Percentiles rank a stretch among this genome's conserved stretches.
Conservation (phyloP, 1,139 yeast genomes). For the Citeromyces hawaiiensis region DNA sequence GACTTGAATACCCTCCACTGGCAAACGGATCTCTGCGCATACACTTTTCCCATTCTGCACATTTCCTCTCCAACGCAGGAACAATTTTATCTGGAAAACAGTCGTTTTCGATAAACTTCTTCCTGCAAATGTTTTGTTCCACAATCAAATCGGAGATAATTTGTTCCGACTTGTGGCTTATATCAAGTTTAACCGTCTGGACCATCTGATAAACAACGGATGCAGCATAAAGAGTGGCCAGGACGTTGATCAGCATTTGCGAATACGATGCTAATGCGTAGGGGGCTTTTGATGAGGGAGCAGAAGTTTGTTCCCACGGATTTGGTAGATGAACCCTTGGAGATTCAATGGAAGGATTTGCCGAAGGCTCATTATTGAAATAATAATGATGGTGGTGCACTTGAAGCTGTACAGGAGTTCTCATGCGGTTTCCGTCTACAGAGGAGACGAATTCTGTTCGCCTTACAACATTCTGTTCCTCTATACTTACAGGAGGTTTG, state of each 20-base stretch:
- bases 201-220: constrained; percentile 29
- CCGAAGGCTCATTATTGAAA: not conserved
- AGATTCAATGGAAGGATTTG: not conserved
- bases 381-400: constrained; percentile 35
- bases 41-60: constrained; percentile 50
- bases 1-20: constrained; percentile 19
- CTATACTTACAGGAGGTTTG: too few relatives aligned
- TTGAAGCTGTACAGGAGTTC: constrained; percentile 16
- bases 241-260: constrained; percentile 34
- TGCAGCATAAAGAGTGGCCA: constrained; percentile 27
- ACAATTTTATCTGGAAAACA: constrained; percentile 45
- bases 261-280: constrained; percentile 45
- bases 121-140: constrained; percentile 33
- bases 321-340: constrained; percentile 21
- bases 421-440: constrained; percentile 2
- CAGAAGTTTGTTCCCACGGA: constrained; percentile 35
- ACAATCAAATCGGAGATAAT: constrained; percentile 23
- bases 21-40: constrained; percentile 39
- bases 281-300: constrained; percentile 19
- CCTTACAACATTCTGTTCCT: constrained; percentile 2
- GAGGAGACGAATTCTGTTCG: constrained; percentile 8
- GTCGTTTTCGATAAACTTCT: constrained; percentile 35
- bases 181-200: constrained; percentile 36
- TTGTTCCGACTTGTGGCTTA: constrained; percentile 29
- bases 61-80: constrained; percentile 43